A percentile compares a stretch with the other conserved stretches of the same genome.
Evolutionary conservation across 1,284 basidiomycete genomes (phyloP).

Genomic region (Blastosporella zonata): DNA sequence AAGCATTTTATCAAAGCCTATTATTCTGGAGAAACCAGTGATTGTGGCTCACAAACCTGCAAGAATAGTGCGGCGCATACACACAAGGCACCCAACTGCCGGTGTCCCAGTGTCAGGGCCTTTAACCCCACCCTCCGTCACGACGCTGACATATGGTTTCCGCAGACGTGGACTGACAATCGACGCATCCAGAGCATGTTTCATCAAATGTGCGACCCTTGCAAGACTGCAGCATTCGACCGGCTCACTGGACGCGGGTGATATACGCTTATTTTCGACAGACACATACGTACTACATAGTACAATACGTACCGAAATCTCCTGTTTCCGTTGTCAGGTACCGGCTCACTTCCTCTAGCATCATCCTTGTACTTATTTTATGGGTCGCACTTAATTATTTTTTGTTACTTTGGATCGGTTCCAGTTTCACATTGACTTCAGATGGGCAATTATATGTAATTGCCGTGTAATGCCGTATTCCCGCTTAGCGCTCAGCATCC

Average conservation of each 20-base stretch:
- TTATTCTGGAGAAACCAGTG: constrained; percentile 33
- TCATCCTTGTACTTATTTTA: too few relatives aligned
- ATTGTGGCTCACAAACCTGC: constrained; percentile 32
- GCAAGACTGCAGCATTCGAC: constrained; percentile 32
- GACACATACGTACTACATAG: background rate
- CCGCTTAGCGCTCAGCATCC: too few relatives aligned
- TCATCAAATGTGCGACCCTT: constrained; percentile 36
- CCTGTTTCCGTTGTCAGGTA: background rate
- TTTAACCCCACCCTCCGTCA: background rate
- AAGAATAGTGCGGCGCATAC: constrained; percentile 32
- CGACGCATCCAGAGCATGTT: constrained; percentile 40
- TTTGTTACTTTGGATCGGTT: too few relatives aligned
- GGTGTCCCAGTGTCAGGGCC: constrained; percentile 31
- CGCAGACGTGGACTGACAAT: constrained; percentile 29
- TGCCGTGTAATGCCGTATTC: too few relatives aligned
- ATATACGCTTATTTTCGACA: background rate
- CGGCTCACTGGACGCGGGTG: constrained; percentile 26
- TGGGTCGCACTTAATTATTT: background rate
- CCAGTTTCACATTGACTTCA: too few relatives aligned
- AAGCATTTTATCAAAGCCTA: constrained; percentile 57
- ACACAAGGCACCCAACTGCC: constrained; percentile 36
- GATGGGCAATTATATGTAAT: too few relatives aligned
- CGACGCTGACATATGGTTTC: constrained; percentile 1
- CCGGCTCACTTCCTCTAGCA: background rate
- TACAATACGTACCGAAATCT: background rate